Conservation (phyloP, 2,329 filamentous ascomycete genomes). For the Fusarium redolens region DNA sequence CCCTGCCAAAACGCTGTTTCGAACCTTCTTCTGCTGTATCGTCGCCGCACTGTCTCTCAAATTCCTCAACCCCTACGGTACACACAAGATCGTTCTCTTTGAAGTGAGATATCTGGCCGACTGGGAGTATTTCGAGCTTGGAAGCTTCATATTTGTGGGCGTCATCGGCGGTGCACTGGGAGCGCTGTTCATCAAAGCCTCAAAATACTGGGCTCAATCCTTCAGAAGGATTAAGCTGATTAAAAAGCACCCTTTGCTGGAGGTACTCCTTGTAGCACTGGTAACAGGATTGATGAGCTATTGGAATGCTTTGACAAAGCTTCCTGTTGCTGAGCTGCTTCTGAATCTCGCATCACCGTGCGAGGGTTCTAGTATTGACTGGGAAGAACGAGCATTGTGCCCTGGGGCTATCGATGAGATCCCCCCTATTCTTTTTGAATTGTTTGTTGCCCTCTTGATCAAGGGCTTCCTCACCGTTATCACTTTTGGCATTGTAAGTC, state of each 20-base stretch:
- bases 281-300: conserved; percentile 88
- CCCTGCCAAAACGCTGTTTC: conserved; percentile 94
- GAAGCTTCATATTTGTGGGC: conserved; percentile 86
- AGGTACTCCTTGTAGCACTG: conserved; percentile 88
- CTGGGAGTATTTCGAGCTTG: conserved; percentile 94
- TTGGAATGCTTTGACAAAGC: conserved; percentile 91
- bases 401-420: conserved; percentile 79
- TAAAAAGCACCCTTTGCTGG: conserved; percentile 85
- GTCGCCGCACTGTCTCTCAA: conserved; percentile 91
- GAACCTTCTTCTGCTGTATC: conserved; percentile 98
- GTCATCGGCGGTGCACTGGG: conserved; percentile 85
- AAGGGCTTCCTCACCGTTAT: conserved; percentile 90
- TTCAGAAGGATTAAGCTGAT: conserved; percentile 86
- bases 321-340: conserved; percentile 90
- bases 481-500: conserved; percentile 85
- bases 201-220: conserved; percentile 85
- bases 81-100: conserved; percentile 95
- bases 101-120: conserved; percentile 90
- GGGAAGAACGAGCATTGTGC: conserved; percentile 80
- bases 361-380: conserved; percentile 71
- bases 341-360: conserved; percentile 93
- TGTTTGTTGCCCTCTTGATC: conserved; percentile 85
- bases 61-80: conserved; percentile 95
- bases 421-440: conserved; percentile 76
- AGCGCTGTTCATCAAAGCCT: conserved; percentile 96